These are phyloP conservation scores for Lactarius tabidus DNA, from an alignment of 768 basidiomycete species.

Conservation along the genomic window DNA sequence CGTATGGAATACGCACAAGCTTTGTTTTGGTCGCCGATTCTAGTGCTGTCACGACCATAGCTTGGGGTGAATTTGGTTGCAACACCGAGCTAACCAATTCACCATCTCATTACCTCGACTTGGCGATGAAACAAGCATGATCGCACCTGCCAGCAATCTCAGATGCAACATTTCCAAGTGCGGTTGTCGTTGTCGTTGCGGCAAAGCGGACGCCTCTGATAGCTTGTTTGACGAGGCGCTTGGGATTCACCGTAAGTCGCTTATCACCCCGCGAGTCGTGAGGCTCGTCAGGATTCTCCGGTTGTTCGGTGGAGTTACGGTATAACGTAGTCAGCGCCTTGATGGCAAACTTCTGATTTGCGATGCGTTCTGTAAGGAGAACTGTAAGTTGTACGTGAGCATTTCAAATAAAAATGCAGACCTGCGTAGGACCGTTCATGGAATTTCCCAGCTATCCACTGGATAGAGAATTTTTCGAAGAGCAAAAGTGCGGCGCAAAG, in stretches of 20 bases:
- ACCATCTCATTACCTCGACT: not conserved
- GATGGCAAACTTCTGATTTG: constrained; percentile 77
- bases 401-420: constrained; percentile 27
- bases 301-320: constrained; percentile 69
- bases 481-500: constrained; percentile 66
- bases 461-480: constrained; percentile 82
- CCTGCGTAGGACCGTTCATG: constrained; percentile 73
- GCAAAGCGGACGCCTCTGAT: constrained; percentile 65
- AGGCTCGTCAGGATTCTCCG: constrained; percentile 62
- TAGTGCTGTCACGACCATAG: constrained; percentile 75
- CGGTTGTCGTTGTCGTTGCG: constrained; percentile 80
- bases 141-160: constrained; percentile 52
- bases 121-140: not conserved
- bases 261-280: constrained; percentile 36
- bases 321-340: constrained; percentile 70
- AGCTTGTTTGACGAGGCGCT: constrained; percentile 62
- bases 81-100: constrained; percentile 53
- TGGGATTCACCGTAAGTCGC: constrained; percentile 48
- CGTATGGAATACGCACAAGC: constrained; percentile 38
- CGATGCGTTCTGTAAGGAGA: constrained; percentile 61
- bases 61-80: constrained; percentile 83
- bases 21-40: constrained; percentile 78
- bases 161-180: constrained; percentile 56
- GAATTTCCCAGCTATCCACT: constrained; percentile 80
- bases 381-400: constrained; percentile 8